Evolutionary conservation across 768 basidiomycete genomes (phyloP).

Genomic region (Multifurca ochricompacta): DNA sequence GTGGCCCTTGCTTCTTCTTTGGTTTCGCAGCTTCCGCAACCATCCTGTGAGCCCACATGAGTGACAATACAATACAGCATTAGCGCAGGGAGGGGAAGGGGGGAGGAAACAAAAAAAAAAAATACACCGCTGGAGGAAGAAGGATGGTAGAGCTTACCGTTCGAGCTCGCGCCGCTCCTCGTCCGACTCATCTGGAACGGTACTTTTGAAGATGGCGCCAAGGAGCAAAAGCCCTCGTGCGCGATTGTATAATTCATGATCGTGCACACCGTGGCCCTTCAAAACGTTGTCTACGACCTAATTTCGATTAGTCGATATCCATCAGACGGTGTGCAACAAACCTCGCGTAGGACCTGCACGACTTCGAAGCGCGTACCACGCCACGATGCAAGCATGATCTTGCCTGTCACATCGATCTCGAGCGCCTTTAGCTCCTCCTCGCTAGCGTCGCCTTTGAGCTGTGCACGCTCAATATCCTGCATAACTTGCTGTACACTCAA

Average conservation of each 20-base stretch:
- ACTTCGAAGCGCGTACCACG: conserved; percentile 95
- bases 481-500: conserved; percentile 73
- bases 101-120: too few relatives aligned
- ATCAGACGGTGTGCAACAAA: conserved; percentile 21
- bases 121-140: too few relatives aligned
- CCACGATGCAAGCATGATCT: conserved; percentile 97
- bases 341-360: conserved; percentile 78
- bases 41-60: too few relatives aligned
- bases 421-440: conserved; percentile 82
- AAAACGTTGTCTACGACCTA: conserved; percentile 80
- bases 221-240: conserved; percentile 86
- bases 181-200: conserved; percentile 83
- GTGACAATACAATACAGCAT: not conserved
- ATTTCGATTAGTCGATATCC: conserved; percentile 15
- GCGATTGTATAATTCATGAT: conserved; percentile 64
- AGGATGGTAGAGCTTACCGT: conserved; percentile 59
- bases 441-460: conserved; percentile 78
- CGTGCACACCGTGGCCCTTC: conserved; percentile 67
- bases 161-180: conserved; percentile 93
- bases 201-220: conserved; percentile 83
- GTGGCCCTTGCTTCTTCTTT: conserved; percentile 32
- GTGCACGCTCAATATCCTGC: conserved; percentile 86
- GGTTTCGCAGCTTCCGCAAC: conserved; percentile 81
- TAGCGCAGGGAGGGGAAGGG: not conserved
- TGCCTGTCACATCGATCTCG: conserved; percentile 91